These are phyloP conservation scores for Tolypocladium guangdongense DNA, from an alignment of 2,329 filamentous ascomycete species.

Conservation along the genomic window DNA sequence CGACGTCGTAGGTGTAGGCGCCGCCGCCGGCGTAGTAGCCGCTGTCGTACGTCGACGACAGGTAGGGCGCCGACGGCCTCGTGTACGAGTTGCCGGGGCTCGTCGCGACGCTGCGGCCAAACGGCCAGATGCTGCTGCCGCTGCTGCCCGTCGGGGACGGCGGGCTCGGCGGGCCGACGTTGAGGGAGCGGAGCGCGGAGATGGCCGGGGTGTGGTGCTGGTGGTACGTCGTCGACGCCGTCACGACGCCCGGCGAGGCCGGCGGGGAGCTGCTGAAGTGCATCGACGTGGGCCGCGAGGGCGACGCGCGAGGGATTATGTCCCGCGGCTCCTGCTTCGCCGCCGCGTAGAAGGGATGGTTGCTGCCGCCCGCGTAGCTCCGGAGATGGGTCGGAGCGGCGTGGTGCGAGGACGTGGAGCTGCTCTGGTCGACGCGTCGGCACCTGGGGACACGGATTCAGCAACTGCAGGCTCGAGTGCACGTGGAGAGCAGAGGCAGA, in stretches of 20 bases:
- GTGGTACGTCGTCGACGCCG: conserved; percentile 11
- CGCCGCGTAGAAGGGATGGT: conserved; percentile 33
- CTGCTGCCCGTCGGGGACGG: conserved; percentile 37
- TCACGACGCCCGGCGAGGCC: conserved; percentile 28
- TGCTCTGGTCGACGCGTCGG: conserved; percentile 40
- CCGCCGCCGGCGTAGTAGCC: conserved; percentile 23
- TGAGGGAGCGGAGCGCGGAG: conserved; percentile 44
- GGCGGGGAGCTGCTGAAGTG: conserved; percentile 42
- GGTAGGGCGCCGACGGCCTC: conserved; percentile 24
- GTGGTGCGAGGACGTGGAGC: conserved; percentile 18
- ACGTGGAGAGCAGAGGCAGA: not conserved
- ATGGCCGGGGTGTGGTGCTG: conserved; percentile 39
- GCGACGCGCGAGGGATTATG: conserved; percentile 53
- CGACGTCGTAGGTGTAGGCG: conserved; percentile 24
- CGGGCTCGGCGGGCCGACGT: conserved; percentile 42
- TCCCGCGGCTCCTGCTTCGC: conserved; percentile 44
- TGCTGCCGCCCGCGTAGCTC: conserved; percentile 18
- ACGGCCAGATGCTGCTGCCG: conserved; percentile 40
- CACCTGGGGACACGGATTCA: conserved; percentile 29
- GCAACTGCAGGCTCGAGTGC: conserved; percentile 5
- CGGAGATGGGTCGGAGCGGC: conserved; percentile 13
- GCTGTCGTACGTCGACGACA: conserved; percentile 43
- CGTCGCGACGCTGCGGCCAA: conserved; percentile 36
- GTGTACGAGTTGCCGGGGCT: conserved; percentile 43
- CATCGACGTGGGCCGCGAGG: conserved; percentile 46